Base-by-base conservation (phyloP, 345 rosid species). In the Excoecaria agallocha region DNA sequence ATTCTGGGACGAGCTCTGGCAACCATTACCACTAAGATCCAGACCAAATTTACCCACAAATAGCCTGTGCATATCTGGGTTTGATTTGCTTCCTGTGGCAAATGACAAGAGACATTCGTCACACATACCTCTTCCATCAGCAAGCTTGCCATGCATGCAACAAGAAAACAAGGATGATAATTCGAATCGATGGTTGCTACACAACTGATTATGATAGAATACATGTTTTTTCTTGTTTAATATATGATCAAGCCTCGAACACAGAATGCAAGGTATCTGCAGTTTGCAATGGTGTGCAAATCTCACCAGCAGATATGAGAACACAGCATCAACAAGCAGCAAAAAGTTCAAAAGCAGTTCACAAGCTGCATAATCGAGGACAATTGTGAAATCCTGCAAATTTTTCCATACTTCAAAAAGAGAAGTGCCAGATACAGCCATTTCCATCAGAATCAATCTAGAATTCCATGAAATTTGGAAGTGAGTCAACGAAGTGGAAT, bases 11-110 rank as follows among this genome's bases (percentile, higher is more conserved):
- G 64, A 49, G 64, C 74, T 64, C 19, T 60, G 81, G 43, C 60
- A 73, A 66, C 78, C 43, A 17, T 24, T 37, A 68, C 78, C 52
- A 20, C 74, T 77, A 48, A 80, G 77, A 76, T 86, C 84, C 51
- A 75, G 74, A 10, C 89, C 91, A 64, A 84, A 30, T 62, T 84
- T 86, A 68, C 85, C 89, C 7, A 77, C 41, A 60, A 74, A 15
- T n/a, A 64, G 38, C 62, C 74, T 79, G 25, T 69, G 43, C 50
- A 48, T 69, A 17, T 69, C 74, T 8, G 62, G 9, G 20, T 70
- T 55, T 74, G 71, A 5, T 62, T 70, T 69, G 41, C 66, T 19
- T 15, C 54, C 62, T 30, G 3, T 45, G 38, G 58, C 13, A 68
- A 39, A 55, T 39, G 82, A 79, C 71, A 79, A 16, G 24, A 79